Conservation (phyloP, 768 basidiomycete genomes). For the Phylloporus arenicola region DNA sequence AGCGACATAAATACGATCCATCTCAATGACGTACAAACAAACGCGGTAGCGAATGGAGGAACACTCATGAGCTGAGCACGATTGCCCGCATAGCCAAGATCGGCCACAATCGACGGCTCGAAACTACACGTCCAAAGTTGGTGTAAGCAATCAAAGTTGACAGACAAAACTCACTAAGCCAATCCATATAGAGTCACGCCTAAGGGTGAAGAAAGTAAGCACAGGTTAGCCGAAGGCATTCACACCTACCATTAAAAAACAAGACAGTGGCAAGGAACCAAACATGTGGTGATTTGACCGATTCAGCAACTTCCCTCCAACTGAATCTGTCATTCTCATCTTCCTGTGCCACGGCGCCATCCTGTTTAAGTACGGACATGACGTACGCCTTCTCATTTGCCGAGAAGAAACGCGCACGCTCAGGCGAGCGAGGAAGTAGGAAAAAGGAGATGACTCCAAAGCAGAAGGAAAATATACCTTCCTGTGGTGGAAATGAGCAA, state of each 20-base stretch:
- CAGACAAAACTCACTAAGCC: slow-evolving; percentile 16
- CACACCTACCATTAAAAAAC: slow-evolving; percentile 46
- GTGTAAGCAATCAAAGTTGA: slow-evolving; percentile 33
- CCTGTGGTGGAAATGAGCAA: slow-evolving; percentile 16
- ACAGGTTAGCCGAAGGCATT: not conserved
- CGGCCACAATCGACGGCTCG: slow-evolving; percentile 63
- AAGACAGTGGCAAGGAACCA: slow-evolving; percentile 44
- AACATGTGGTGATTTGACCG: slow-evolving; percentile 49
- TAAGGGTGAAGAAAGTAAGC: slow-evolving; percentile 1
- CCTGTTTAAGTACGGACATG: slow-evolving; percentile 16
- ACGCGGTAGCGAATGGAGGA: slow-evolving; percentile 47
- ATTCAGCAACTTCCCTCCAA: slow-evolving; percentile 48
- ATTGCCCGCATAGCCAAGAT: slow-evolving; percentile 51
- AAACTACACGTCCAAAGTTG: slow-evolving; percentile 41
- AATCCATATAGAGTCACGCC: slow-evolving; percentile 13
- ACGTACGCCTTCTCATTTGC: slow-evolving; percentile 46
- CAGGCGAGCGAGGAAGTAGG: slow-evolving; percentile 40
- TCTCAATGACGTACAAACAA: slow-evolving; percentile 35
- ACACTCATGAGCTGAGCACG: slow-evolving; percentile 61
- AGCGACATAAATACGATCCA: not conserved
- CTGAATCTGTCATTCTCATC: slow-evolving; percentile 41
- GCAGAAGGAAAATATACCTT: slow-evolving; percentile 56
- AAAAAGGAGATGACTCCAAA: slow-evolving; percentile 48
- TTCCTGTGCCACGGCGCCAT: slow-evolving; percentile 35
- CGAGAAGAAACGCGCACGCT: slow-evolving; percentile 40